phyloP scores from a whole-genome alignment of 1,284 basidiomycete species.

The Tremellales sp. region DNA sequence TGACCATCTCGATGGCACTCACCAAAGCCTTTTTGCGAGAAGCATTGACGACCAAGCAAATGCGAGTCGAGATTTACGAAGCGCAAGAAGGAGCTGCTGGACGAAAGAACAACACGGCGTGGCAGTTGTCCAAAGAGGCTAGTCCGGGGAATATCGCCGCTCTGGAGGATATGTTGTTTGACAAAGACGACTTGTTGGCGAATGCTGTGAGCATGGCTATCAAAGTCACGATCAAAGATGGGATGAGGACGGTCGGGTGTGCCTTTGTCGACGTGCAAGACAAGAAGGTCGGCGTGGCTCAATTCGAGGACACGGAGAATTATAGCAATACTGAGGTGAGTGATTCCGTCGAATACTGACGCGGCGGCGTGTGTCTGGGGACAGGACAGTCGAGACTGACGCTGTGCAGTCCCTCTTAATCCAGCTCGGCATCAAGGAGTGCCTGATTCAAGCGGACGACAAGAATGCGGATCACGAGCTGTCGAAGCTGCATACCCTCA shows the following conservation, averaged over 20 bases:
- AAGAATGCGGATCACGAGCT: constrained; percentile 69
- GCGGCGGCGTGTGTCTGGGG: not conserved
- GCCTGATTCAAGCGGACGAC: constrained; percentile 57
- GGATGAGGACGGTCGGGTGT: constrained; percentile 52
- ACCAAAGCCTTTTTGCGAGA: constrained; percentile 85
- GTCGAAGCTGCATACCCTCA: constrained; percentile 72
- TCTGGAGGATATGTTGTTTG: constrained; percentile 90
- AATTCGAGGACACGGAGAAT: constrained; percentile 91
- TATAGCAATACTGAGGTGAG: constrained; percentile 90
- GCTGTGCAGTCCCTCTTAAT: constrained; percentile 84
- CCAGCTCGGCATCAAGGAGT: constrained; percentile 95
- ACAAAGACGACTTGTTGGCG: constrained; percentile 72
- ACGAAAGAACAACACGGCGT: constrained; percentile 62
- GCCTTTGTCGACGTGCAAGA: constrained; percentile 57
- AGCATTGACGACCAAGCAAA: constrained; percentile 81
- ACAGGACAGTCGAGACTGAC: not conserved
- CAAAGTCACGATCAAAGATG: constrained; percentile 64
- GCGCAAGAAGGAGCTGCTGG: constrained; percentile 64
- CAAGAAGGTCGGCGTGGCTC: constrained; percentile 61
- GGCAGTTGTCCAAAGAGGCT: constrained; percentile 78
- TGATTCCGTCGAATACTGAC: not conserved
- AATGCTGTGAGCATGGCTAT: constrained; percentile 90
- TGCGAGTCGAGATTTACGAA: constrained; percentile 89
- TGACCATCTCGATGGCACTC: constrained; percentile 73
- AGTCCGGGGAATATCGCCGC: constrained; percentile 86